A percentile compares a stretch with the other conserved stretches of the same genome.
phyloP scores from a whole-genome alignment of 2,329 filamentous ascomycete species.

The Zalaria sp. region DNA sequence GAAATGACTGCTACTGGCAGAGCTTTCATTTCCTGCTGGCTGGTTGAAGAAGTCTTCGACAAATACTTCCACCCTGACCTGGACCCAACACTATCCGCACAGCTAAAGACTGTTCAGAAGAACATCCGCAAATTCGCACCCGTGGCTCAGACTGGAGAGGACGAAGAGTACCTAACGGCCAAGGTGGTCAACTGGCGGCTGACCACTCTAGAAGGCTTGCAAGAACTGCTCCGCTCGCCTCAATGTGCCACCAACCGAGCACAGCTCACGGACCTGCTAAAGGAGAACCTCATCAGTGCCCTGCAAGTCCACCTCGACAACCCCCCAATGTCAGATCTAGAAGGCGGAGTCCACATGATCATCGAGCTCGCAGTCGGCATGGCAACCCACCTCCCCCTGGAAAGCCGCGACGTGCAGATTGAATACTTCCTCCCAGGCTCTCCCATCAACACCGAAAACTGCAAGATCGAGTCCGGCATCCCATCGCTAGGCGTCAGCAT shows the following conservation, averaged over 20 bases:
- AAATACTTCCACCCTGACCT: constrained; percentile 85
- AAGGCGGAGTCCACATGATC: constrained; percentile 82
- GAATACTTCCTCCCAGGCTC: constrained; percentile 72
- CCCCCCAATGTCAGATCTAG: constrained; percentile 66
- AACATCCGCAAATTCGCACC: constrained; percentile 72
- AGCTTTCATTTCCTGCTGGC: constrained; percentile 76
- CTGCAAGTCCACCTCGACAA: constrained; percentile 63
- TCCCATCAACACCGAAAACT: constrained; percentile 53
- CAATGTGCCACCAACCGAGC: constrained; percentile 52
- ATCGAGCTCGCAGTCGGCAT: constrained; percentile 81
- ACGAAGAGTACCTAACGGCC: constrained; percentile 72
- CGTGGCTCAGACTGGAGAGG: constrained; percentile 63
- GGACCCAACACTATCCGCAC: constrained; percentile 58
- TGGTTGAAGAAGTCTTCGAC: constrained; percentile 83
- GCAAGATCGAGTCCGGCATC: constrained; percentile 63
- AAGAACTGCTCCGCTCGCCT: constrained; percentile 51
- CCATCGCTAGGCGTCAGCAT: constrained; percentile 31
- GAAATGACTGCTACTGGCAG: constrained; percentile 96
- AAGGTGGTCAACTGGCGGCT: constrained; percentile 90
- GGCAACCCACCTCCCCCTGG: constrained; percentile 70
- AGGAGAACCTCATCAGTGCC: constrained; percentile 53
- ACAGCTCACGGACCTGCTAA: constrained; percentile 42
- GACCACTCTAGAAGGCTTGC: constrained; percentile 82
- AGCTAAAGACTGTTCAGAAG: constrained; percentile 74
- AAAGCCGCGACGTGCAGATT: constrained; percentile 81